Base-by-base conservation (phyloP, 2,329 filamentous ascomycete genomes). In the Fusarium napiforme region DNA sequence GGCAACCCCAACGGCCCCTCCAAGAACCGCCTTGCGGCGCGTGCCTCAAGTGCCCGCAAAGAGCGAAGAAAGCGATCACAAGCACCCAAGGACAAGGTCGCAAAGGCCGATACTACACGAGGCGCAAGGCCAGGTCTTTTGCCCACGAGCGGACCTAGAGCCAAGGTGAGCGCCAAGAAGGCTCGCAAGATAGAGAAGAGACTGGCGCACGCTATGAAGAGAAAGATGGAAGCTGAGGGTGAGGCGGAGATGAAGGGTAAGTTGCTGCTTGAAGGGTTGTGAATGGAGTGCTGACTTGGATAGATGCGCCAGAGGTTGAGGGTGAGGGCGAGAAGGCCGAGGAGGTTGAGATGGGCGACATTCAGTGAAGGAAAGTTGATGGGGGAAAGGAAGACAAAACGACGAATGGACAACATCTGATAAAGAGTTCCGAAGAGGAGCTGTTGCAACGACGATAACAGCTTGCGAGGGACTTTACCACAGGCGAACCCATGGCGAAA, bases 1-100 rank as follows among this genome's bases (percentile, higher is more conserved):
- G 87, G 87, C 73, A 90, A 89, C 82, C 88, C 88, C 77, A 90
- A 90, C 84, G 84, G 83, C 52, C 84, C 84, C 15, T 89, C 87
- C 60, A 86, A 85, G 77, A 89, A 88, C 83, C 85, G 87, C 19
- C 80, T 86, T 43, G 83, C 82, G 23, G 85, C 86, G 40, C 83
- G 83, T 68, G 83, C 84, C 26, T 82, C 85, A 60, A 85, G 81
- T 72, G 80, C 82, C 45, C 84, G 83, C 59, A 86, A 87, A 72
- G 77, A 81, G 53, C 79, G 81, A 66, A 84, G 84, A 77, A 84
- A 87, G 81, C 79, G 79, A 60, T 81, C 76, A 42, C 81, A 81
- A 60, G 77, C 79, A 52, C 81, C 79, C 66, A 81, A 82, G 72
- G 77, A 79, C 77, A 83, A 83, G 76, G 80, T 84, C 67, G 77